phyloP scores from a whole-genome alignment of 108 stramenopile species.

The Aurantiochytrium sp. region DNA sequence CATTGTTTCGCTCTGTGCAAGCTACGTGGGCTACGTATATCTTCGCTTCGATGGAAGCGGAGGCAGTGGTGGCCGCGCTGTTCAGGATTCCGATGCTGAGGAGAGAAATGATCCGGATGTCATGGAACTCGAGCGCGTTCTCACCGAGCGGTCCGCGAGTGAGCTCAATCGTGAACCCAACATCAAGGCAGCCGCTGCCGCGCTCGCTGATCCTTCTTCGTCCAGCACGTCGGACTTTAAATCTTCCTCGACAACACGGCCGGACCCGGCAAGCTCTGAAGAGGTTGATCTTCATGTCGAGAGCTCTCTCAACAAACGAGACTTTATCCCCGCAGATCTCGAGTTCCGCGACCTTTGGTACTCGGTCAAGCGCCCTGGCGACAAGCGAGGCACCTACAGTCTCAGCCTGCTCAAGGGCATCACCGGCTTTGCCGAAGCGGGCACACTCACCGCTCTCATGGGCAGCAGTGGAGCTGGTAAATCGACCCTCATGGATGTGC shows the following conservation, averaged over 20 bases:
- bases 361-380: background rate
- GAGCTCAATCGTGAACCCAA: background rate
- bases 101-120: too few relatives aligned
- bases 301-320: background rate
- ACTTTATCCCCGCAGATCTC: background rate
- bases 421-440: constrained; percentile 13
- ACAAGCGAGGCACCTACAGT: background rate
- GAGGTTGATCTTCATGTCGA: too few relatives aligned
- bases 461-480: constrained; percentile 51
- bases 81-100: too few relatives aligned
- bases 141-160: background rate
- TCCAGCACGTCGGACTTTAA: too few relatives aligned
- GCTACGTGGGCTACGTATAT: background rate
- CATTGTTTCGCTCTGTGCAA: background rate
- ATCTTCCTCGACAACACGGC: too few relatives aligned
- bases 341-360: constrained; percentile 4
- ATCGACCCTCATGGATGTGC: constrained; percentile 58
- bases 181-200: background rate
- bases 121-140: too few relatives aligned
- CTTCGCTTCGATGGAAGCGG: background rate
- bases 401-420: constrained; percentile 14
- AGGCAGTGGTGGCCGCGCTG: background rate
- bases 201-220: too few relatives aligned
- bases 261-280: too few relatives aligned
- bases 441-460: constrained; percentile 31